Conservation (phyloP, 1,284 basidiomycete species). For the Ceratobasidium sp. region DNA sequence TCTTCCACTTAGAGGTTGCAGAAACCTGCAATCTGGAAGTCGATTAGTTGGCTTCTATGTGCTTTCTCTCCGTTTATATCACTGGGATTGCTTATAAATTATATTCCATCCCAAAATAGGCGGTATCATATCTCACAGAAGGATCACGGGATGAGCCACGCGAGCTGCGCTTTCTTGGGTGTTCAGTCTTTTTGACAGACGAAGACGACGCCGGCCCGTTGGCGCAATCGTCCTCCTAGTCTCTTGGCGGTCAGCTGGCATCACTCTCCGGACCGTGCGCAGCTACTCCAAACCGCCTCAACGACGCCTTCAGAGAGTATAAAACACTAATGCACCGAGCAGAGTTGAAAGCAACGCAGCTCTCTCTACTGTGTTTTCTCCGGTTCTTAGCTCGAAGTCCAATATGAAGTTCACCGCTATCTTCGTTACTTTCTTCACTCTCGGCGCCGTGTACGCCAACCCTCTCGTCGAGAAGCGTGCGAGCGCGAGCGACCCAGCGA, state of each 20-base stretch:
- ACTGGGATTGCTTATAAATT: too few relatives aligned
- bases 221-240: not conserved
- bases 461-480: conserved; percentile 22
- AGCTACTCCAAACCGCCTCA: not conserved
- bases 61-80: too few relatives aligned
- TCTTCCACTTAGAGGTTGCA: too few relatives aligned
- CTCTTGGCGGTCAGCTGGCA: not conserved
- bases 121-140: not conserved
- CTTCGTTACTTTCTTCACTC: not conserved
- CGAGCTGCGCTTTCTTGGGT: not conserved
- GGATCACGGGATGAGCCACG: not conserved
- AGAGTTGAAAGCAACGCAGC: not conserved
- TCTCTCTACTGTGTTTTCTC: not conserved
- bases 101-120: not conserved
- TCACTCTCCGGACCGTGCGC: not conserved
- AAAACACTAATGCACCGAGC: not conserved
- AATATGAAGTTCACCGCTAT: conserved; percentile 3
- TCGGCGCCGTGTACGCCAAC: conserved; percentile 1
- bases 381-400: not conserved
- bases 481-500: conserved; percentile 9
- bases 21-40: too few relatives aligned
- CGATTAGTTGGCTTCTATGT: too few relatives aligned
- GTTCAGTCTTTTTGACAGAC: not conserved
- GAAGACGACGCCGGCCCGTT: not conserved
- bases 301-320: not conserved